phyloP scores from a whole-genome alignment of 2,329 filamentous ascomycete genomes.

The Cercospora citrullina region DNA sequence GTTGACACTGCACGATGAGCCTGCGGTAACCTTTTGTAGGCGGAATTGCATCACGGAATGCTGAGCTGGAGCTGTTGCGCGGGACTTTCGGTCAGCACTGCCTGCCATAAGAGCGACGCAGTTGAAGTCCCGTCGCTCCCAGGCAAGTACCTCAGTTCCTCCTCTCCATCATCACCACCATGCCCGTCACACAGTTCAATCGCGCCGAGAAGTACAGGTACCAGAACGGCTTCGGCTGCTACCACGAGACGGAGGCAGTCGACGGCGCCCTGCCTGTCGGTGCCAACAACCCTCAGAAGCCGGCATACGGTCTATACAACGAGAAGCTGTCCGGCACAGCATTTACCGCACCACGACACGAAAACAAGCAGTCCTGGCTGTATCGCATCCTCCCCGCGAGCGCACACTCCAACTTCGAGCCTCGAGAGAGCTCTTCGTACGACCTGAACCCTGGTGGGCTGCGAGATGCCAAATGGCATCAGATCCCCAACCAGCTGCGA shows the following conservation, averaged over 20 bases:
- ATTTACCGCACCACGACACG: conserved; percentile 58
- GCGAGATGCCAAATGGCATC: conserved; percentile 53
- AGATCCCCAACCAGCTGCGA: conserved; percentile 77
- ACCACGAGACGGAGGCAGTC: conserved; percentile 79
- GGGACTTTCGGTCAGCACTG: not conserved
- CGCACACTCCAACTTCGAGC: conserved; percentile 57
- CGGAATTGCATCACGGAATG: conserved; percentile 11
- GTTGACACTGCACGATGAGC: not conserved
- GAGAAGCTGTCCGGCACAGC: conserved; percentile 66
- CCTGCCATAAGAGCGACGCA: conserved; percentile 1
- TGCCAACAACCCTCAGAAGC: conserved; percentile 80
- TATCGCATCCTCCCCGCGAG: conserved; percentile 60
- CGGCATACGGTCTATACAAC: conserved; percentile 74
- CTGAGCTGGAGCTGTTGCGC: not conserved
- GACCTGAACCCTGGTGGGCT: conserved; percentile 52
- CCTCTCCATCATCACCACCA: conserved; percentile 36
- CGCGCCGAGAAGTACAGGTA: conserved; percentile 71
- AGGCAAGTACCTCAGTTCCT: not conserved
- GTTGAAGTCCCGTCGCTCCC: not conserved
- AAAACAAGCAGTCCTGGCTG: conserved; percentile 61
- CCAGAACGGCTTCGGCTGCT: conserved; percentile 73
- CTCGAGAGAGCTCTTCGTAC: conserved; percentile 50
- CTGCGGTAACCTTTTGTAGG: conserved; percentile 6
- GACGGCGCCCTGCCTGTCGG: conserved; percentile 71
- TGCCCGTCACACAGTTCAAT: conserved; percentile 66